Conservation (phyloP, 805 yeast species). For the Candida odintsovae region DNA sequence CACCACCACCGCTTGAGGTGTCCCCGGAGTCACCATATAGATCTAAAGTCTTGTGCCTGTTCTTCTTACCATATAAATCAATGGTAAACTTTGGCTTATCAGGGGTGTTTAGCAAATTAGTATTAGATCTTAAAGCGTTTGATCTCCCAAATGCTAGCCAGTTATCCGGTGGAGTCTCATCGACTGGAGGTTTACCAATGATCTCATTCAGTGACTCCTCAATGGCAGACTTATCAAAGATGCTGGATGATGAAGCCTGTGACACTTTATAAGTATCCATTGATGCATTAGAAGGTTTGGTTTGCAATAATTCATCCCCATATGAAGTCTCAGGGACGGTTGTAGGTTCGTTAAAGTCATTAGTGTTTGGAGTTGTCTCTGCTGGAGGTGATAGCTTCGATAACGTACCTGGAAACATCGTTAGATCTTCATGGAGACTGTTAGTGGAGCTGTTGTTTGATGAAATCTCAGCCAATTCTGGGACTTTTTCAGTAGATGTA, state of each 20-base stretch:
- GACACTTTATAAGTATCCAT: not conserved
- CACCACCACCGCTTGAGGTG: constrained; percentile 4
- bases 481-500: constrained; percentile 7
- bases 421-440: constrained; percentile 12
- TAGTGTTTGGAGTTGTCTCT: not conserved
- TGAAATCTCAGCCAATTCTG: constrained; percentile 21
- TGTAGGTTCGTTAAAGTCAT: constrained; percentile 1
- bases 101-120: not conserved
- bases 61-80: constrained; percentile 23
- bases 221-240: constrained; percentile 20
- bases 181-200: not conserved
- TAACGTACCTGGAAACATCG: constrained; percentile 9
- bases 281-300: not conserved
- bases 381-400: constrained; percentile 4
- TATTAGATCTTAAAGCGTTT: not conserved
- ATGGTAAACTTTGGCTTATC: constrained; percentile 16
- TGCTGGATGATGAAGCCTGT: constrained; percentile 6
- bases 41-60: constrained; percentile 16
- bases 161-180: not conserved
- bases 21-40: constrained; percentile 17
- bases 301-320: constrained; percentile 3
- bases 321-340: constrained; percentile 3
- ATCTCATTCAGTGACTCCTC: constrained; percentile 18
- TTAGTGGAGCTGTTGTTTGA: constrained; percentile 22
- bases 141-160: not conserved